Conservation (phyloP, 2,329 filamentous ascomycete species). For the Trichoderma gracile region DNA sequence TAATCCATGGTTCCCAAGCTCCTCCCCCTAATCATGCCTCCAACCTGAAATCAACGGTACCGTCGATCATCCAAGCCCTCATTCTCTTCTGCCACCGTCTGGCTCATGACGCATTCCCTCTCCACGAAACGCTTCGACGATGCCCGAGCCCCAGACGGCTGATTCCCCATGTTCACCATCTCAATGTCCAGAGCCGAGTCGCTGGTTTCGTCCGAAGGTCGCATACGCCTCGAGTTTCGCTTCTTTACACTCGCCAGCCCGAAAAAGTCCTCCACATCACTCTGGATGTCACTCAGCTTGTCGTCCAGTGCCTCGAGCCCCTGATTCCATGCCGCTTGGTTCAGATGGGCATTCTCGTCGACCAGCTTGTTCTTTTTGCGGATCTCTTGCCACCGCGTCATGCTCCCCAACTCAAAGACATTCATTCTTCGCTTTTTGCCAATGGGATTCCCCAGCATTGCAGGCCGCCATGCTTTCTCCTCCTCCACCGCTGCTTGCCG, state of each 20-base stretch:
- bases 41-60: neutral
- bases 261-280: conserved; percentile 38
- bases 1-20: neutral
- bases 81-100: conserved; percentile 40
- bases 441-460: conserved; percentile 70
- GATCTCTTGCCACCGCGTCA: conserved; percentile 75
- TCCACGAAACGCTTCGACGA: conserved; percentile 33
- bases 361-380: conserved; percentile 59
- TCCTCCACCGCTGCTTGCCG: conserved; percentile 47
- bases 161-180: conserved; percentile 34
- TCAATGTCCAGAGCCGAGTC: conserved; percentile 36
- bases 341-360: conserved; percentile 45
- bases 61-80: conserved; percentile 27
- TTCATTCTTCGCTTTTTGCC: conserved; percentile 70
- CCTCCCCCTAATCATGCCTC: neutral
- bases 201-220: conserved; percentile 37
- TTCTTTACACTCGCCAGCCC: conserved; percentile 32
- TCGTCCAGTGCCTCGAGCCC: conserved; percentile 43
- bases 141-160: conserved; percentile 24
- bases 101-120: conserved; percentile 42
- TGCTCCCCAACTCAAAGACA: conserved; percentile 66
- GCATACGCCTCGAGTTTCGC: conserved; percentile 30
- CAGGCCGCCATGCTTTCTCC: conserved; percentile 65
- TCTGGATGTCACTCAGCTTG: conserved; percentile 41
- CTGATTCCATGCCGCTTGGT: conserved; percentile 40